Conservation (phyloP, 2,329 filamentous ascomycete genomes). For the Colletotrichum chlorophyti region DNA sequence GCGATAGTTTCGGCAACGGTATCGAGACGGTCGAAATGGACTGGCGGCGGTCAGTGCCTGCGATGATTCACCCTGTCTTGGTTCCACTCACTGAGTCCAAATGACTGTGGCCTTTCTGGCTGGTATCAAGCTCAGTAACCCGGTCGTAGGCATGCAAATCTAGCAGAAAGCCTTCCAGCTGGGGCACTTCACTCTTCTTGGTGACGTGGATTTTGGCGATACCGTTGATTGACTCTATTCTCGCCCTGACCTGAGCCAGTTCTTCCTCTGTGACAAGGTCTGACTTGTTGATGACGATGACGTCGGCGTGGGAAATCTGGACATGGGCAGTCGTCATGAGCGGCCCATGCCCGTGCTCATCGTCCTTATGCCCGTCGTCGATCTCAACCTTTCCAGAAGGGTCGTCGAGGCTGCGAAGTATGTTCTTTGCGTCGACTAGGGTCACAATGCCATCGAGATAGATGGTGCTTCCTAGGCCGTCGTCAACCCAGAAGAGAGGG, state of each 20-base stretch:
- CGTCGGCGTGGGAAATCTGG: conserved; percentile 96
- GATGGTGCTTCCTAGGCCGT: conserved; percentile 92
- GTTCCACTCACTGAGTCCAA: conserved; percentile 75
- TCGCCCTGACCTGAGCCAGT: conserved; percentile 70
- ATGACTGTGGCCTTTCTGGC: conserved; percentile 83
- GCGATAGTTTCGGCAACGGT: conserved; percentile 64
- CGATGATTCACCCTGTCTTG: background rate
- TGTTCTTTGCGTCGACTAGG: conserved; percentile 93
- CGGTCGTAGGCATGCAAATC: conserved; percentile 94
- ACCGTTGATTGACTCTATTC: conserved; percentile 87
- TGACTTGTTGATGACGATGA: conserved; percentile 91
- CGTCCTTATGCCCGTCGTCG: conserved; percentile 44
- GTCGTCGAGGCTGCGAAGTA: conserved; percentile 82
- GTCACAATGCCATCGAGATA: conserved; percentile 98
- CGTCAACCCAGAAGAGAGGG: conserved; percentile 96
- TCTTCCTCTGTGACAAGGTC: conserved; percentile 79
- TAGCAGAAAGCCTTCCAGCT: conserved; percentile 84
- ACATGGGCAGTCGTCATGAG: conserved; percentile 91
- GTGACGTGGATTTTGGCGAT: conserved; percentile 86
- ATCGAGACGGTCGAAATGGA: conserved; percentile 86
- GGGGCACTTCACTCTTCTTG: conserved; percentile 77
- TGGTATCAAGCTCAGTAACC: conserved; percentile 75
- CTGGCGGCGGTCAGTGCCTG: conserved; percentile 47
- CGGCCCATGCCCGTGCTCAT: conserved; percentile 60
- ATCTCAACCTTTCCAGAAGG: conserved; percentile 57